phyloP scores from a whole-genome alignment of 805 yeast species.

The Ogataea trehalophila region DNA sequence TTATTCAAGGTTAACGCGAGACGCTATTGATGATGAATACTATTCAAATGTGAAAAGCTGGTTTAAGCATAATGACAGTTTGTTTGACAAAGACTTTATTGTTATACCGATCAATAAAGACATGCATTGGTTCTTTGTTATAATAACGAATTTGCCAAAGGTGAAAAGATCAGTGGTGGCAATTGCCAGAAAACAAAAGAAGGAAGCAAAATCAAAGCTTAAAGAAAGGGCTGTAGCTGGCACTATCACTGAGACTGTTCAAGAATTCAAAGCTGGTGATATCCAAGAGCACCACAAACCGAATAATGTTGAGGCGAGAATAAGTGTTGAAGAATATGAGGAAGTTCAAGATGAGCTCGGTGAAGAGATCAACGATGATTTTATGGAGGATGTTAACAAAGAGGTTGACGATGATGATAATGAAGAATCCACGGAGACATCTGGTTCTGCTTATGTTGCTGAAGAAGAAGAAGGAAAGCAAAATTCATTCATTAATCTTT shows the following conservation, averaged over 20 bases:
- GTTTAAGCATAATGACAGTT: constrained; percentile 61
- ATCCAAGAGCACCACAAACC: no score
- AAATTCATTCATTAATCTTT: neutral
- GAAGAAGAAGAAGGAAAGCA: neutral
- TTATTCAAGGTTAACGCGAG: constrained; percentile 54
- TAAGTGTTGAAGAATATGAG: no score
- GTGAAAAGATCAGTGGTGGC: constrained; percentile 10
- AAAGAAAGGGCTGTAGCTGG: constrained; percentile 1
- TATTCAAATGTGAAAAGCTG: constrained; percentile 70
- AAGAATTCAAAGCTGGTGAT: neutral
- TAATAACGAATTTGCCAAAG: constrained; percentile 52
- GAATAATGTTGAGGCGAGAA: no score
- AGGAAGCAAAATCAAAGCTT: neutral
- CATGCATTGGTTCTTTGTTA: constrained; percentile 84
- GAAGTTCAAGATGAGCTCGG: no score
- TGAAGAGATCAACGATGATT: no score
- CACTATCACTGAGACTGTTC: neutral
- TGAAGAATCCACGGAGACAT: no score
- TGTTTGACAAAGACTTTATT: constrained; percentile 52
- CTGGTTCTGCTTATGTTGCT: no score
- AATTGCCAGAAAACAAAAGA: neutral
- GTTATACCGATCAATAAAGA: constrained; percentile 79
- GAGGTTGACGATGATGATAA: no score
- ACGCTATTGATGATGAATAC: constrained; percentile 26
- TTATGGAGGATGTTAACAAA: no score